A percentile compares a stretch with the other conserved stretches of the same genome.
phyloP scores from a whole-genome alignment of 2,329 filamentous ascomycete genomes.

The Alternaria brassicae region DNA sequence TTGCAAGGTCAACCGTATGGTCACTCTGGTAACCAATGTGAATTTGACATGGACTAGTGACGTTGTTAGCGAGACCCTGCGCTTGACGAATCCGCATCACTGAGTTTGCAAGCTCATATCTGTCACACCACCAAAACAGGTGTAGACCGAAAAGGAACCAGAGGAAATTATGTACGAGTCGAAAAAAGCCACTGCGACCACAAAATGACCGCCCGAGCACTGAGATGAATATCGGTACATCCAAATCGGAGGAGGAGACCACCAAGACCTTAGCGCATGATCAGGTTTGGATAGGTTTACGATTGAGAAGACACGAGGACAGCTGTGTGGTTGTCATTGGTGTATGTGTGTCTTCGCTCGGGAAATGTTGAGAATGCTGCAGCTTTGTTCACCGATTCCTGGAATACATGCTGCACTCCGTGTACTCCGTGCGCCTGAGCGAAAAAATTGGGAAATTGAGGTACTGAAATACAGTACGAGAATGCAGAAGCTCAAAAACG shows the following conservation, averaged over 20 bases:
- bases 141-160: not conserved
- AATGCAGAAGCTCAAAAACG: not conserved
- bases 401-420: not conserved
- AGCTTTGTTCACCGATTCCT: not conserved
- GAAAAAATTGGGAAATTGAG: not conserved
- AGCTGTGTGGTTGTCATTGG: not conserved
- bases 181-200: not conserved
- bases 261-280: not conserved
- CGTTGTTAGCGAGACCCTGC: not conserved
- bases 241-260: not conserved
- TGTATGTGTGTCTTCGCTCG: not conserved
- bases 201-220: not conserved
- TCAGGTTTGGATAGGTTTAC: not conserved
- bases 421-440: slow-evolving; percentile 1
- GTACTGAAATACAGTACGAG: not conserved
- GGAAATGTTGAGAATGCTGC: not conserved
- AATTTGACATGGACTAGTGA: not conserved
- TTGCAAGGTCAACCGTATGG: not conserved
- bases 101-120: not conserved
- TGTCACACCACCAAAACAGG: not conserved
- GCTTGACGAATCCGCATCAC: not conserved
- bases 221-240: not conserved
- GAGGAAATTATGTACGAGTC: not conserved
- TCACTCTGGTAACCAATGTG: not conserved
- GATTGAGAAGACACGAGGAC: not conserved